Base-by-base conservation (phyloP, 768 basidiomycete genomes). In the Ramaria sp. region DNA sequence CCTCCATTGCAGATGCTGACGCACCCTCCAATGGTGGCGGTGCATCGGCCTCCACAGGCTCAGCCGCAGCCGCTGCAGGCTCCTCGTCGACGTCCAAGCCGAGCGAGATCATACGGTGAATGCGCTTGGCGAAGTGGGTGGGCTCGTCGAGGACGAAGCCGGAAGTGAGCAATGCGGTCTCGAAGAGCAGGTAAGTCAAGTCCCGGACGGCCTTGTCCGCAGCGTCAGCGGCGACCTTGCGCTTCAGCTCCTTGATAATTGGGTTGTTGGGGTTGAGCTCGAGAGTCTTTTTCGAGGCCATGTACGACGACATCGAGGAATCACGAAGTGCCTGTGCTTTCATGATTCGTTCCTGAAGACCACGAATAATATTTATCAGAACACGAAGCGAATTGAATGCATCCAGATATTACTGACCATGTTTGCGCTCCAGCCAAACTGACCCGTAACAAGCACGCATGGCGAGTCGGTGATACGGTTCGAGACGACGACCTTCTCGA, bases 371-470 rank as follows among this genome's bases (percentile, higher is more conserved):
- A 45, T 33, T n/a, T 17, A 43, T 27, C 27, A 27, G 27, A 43
- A 43, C 7, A 4, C 30, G 24, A 13, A 20, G 7, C 27, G 9
- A 22, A 43, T 30, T 56, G 15, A 7, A 33, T 27, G 31, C 19
- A 11, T 52, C 3, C 1, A 37, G n/a, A 59, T 27, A 37, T 22
- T 30, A 70, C 78, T 47, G 61, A 84, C 88, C 95, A 98, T 98
- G 80, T 97, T 97, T 56, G 94, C 93, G 27, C 92, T 96, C 95
- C 95, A 99, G 56, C 95, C 96, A 73, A 97, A 99, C 71, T 97
- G 94, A 57, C 95, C 95, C 59, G 96, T 98, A 68, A 97, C 93
- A 66, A 95, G 85, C 46, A 96, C 95, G 70, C 87, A 97, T 60
- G 93, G 94, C 19, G 93, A 96, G 73, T 95, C 92, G 64, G 83